Conservation (phyloP, 1,284 basidiomycete genomes). For the Grifola frondosa region DNA sequence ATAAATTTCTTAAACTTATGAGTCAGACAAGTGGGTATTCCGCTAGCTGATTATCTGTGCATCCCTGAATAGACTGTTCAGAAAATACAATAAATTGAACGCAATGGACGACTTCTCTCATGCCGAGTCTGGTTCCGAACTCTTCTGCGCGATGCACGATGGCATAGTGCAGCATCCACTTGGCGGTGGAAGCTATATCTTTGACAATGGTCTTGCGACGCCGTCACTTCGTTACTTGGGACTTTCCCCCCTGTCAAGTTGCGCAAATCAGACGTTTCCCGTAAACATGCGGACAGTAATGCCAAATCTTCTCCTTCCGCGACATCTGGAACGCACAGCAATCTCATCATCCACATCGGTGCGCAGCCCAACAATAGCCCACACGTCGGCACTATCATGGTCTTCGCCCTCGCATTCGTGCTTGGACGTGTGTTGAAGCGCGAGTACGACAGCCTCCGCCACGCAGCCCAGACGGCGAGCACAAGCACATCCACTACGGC, state of each 20-base stretch:
- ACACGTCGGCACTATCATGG: conserved; percentile 31
- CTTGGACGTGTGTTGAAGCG: conserved; percentile 15
- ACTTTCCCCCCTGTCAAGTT: conserved; percentile 7
- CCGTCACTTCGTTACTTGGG: conserved; percentile 11
- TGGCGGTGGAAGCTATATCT: conserved; percentile 16
- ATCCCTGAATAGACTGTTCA: too few species aligned
- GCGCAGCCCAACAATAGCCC: conserved; percentile 35
- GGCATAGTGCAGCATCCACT: conserved; percentile 17
- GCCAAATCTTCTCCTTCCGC: too few species aligned
- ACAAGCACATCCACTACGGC: conserved; percentile 3
- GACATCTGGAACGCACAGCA: conserved; percentile 5
- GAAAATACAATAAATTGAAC: too few species aligned
- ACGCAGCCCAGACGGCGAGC: conserved; percentile 1
- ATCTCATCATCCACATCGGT: conserved; percentile 29
- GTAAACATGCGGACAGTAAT: too few species aligned
- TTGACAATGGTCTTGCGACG: conserved; percentile 9
- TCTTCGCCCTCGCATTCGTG: conserved; percentile 28
- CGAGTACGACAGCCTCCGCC: conserved; percentile 8
- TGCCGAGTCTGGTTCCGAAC: too few species aligned
- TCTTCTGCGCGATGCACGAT: conserved; percentile 10
- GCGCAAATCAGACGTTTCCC: too few species aligned
- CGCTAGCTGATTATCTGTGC: too few species aligned
- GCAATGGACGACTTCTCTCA: too few species aligned
- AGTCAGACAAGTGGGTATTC: too few species aligned
- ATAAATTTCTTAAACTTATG: too few species aligned